phyloP scores from a whole-genome alignment of 2,329 filamentous ascomycete species.

The Nemania diffusa region DNA sequence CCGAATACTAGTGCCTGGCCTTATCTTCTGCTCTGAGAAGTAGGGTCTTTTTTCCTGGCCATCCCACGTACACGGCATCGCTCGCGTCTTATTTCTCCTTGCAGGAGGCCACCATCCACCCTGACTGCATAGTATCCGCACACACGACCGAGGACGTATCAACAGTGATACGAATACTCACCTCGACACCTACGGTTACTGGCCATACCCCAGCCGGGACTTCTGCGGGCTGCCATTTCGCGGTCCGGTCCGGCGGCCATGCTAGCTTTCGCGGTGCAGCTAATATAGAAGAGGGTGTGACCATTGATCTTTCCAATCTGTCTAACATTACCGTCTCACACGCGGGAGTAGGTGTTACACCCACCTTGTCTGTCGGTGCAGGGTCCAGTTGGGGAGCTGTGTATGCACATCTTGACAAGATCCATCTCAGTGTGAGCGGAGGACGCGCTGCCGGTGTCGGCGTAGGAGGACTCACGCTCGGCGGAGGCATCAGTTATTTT shows the following conservation, averaged over 20 bases:
- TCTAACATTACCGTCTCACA: background rate
- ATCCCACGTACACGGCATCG: background rate
- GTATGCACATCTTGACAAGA: background rate
- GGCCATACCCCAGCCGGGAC: background rate
- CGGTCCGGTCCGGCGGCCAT: conserved; percentile 8
- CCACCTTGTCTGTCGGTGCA: background rate
- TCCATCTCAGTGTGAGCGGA: background rate
- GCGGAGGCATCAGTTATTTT: background rate
- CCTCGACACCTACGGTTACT: no score
- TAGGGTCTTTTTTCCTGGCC: background rate
- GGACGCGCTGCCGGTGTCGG: conserved; percentile 5
- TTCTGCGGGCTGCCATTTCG: background rate
- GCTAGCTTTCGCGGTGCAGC: background rate
- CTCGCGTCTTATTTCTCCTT: background rate
- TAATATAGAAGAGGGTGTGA: background rate
- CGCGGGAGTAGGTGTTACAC: no score
- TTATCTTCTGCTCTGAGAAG: background rate
- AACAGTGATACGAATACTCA: background rate
- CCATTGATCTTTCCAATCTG: background rate
- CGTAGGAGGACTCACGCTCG: conserved; percentile 4
- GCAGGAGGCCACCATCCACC: background rate
- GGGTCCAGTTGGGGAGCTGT: background rate
- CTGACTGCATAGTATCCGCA: background rate
- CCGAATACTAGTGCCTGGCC: conserved; percentile 3
- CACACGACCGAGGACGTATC: background rate